phyloP scores from a whole-genome alignment of 352 stramenopile genomes.

The Discostella stelligera region DNA sequence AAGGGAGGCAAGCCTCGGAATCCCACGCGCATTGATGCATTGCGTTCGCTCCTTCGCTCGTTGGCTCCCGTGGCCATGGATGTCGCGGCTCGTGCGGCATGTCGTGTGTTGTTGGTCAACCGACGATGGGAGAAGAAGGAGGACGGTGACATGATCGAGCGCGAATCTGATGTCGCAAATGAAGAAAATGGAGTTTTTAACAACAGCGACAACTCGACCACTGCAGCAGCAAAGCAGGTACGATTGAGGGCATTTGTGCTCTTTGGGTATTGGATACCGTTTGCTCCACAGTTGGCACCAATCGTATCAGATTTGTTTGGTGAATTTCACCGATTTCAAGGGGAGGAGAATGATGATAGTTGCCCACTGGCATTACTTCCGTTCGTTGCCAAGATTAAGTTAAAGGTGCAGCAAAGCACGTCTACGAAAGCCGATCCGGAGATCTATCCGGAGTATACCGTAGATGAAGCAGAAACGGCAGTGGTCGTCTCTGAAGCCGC shows the following conservation, averaged over 20 bases:
- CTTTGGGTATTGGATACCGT: conserved; percentile 71
- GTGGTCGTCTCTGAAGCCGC: conserved; percentile 50
- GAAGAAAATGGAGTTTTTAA: background rate
- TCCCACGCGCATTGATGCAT: conserved; percentile 63
- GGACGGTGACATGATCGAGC: conserved; percentile 5
- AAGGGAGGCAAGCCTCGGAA: conserved; percentile 41
- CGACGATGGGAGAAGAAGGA: background rate
- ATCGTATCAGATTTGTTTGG: conserved; percentile 72
- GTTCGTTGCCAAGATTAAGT: conserved; percentile 31
- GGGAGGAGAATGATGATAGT: background rate
- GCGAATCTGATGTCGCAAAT: conserved; percentile 4
- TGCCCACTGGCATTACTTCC: conserved; percentile 43
- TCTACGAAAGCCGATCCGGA: background rate
- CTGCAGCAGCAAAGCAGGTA: conserved; percentile 16
- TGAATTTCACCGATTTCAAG: conserved; percentile 29
- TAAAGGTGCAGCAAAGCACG: background rate
- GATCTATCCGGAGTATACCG: background rate
- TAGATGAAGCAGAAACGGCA: conserved; percentile 39
- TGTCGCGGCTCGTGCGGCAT: conserved; percentile 49
- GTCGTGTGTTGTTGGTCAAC: conserved; percentile 39
- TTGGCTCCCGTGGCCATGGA: conserved; percentile 75
- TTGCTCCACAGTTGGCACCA: conserved; percentile 73
- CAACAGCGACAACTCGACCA: background rate
- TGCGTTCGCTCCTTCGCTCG: conserved; percentile 63
- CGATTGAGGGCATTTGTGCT: conserved; percentile 54